Conservation (phyloP, 192 early-diverging fungal species). For the Coemansia sp. region DNA sequence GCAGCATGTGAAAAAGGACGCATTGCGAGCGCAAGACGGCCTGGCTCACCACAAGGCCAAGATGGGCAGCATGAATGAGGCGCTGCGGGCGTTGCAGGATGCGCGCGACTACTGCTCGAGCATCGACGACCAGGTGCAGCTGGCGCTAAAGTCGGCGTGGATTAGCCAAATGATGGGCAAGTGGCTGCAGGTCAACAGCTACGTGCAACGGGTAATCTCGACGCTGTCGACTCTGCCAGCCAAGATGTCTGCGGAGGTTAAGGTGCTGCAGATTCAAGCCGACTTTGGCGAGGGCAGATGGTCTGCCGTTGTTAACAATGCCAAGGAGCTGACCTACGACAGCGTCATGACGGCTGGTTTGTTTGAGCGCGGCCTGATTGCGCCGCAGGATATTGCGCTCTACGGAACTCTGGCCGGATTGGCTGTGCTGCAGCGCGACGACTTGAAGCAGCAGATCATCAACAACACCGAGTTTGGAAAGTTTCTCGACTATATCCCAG, state of each 20-base stretch:
- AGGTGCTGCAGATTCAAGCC: constrained; percentile 28
- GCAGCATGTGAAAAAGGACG: constrained; percentile 27
- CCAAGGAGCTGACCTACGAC: constrained; percentile 16
- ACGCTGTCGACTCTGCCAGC: constrained; percentile 6
- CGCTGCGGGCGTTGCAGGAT: constrained; percentile 28
- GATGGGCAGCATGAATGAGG: constrained; percentile 25
- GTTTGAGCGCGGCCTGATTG: constrained; percentile 13
- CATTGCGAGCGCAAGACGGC: constrained; percentile 13
- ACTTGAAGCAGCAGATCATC: constrained; percentile 23
- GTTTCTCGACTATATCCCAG: constrained; percentile 45
- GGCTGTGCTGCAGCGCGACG: constrained; percentile 26
- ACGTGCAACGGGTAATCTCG: constrained; percentile 20
- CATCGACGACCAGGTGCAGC: constrained; percentile 23
- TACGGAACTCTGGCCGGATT: constrained; percentile 49
- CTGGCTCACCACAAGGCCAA: constrained; percentile 13
- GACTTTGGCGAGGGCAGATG: constrained; percentile 37
- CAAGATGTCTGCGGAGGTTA: constrained; percentile 12
- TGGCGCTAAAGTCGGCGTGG: constrained; percentile 24
- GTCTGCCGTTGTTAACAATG: constrained; percentile 10
- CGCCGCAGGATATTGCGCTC: constrained; percentile 40
- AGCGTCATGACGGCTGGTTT: background rate
- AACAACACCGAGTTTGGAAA: constrained; percentile 34
- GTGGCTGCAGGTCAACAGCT: constrained; percentile 46
- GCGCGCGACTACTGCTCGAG: constrained; percentile 25
- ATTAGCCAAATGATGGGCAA: constrained; percentile 18